Evolutionary conservation across 139 green algal genomes (phyloP).

Genomic region (Dunaliella primolecta): DNA sequence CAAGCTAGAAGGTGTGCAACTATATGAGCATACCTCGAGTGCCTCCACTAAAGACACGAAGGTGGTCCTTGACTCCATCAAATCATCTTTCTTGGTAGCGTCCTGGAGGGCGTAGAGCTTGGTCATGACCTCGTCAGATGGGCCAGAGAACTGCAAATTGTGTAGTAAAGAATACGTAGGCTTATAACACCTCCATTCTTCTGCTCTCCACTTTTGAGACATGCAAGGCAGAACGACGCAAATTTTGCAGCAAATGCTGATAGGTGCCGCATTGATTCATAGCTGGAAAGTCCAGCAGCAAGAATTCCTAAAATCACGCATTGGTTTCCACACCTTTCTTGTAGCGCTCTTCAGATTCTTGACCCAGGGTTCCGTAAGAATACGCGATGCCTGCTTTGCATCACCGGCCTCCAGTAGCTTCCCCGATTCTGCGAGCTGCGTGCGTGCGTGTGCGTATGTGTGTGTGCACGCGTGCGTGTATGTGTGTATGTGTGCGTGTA

Average conservation of each 20-base stretch:
- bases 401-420: constrained; percentile 51
- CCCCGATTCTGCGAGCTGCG: constrained; percentile 32
- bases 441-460: background rate
- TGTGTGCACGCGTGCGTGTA: background rate
- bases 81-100: constrained; percentile 23
- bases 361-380: constrained; percentile 53
- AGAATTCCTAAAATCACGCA: background rate
- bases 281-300: background rate
- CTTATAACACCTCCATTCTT: background rate
- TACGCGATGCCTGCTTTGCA: constrained; percentile 36
- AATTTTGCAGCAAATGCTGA: background rate
- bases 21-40: constrained; percentile 1
- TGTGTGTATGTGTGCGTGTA: background rate
- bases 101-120: constrained; percentile 6
- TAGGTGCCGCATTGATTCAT: background rate
- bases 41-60: constrained; percentile 46
- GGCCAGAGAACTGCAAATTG: constrained; percentile 8
- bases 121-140: constrained; percentile 6
- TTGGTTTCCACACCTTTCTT: background rate
- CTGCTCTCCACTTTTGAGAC: background rate
- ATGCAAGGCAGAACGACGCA: background rate
- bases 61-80: constrained; percentile 40
- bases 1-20: too few species aligned
- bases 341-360: constrained; percentile 36
- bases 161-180: background rate